These are phyloP conservation scores for Fraxinus ornus DNA, from an alignment of 305 asterid genomes.

Conservation along the genomic window DNA sequence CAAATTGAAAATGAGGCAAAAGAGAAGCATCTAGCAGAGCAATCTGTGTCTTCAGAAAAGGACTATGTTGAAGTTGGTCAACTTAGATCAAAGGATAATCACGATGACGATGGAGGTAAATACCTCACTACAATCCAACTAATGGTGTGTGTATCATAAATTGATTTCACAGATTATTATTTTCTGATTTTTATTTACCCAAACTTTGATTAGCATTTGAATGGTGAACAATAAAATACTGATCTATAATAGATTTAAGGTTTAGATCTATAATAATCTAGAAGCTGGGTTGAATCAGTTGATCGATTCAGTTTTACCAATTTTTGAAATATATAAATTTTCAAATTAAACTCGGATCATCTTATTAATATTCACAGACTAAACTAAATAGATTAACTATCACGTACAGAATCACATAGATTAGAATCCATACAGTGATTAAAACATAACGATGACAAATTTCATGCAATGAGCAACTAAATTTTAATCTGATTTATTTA, in stretches of 20 bases:
- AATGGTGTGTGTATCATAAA: not conserved
- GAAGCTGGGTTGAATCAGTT: not conserved
- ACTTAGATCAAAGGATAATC: constrained; percentile 33
- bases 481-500: too few relatives aligned
- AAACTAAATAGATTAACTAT: not conserved
- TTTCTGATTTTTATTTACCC: not conserved
- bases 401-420: not conserved
- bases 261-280: not conserved
- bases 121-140: not conserved
- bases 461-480: not conserved
- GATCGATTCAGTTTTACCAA: not conserved
- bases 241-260: not conserved
- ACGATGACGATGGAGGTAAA: constrained; percentile 50
- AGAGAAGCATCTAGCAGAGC: constrained; percentile 80
- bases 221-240: not conserved
- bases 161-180: constrained; percentile 8
- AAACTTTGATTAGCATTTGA: not conserved
- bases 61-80: constrained; percentile 52
- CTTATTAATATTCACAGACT: not conserved
- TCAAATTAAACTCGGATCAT: not conserved
- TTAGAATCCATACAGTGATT: not conserved
- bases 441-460: not conserved
- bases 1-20: constrained; percentile 91
- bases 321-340: too few relatives aligned
- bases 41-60: constrained; percentile 40